Conservation (phyloP, 148 eudicot species). For the Cornus kousa region DNA sequence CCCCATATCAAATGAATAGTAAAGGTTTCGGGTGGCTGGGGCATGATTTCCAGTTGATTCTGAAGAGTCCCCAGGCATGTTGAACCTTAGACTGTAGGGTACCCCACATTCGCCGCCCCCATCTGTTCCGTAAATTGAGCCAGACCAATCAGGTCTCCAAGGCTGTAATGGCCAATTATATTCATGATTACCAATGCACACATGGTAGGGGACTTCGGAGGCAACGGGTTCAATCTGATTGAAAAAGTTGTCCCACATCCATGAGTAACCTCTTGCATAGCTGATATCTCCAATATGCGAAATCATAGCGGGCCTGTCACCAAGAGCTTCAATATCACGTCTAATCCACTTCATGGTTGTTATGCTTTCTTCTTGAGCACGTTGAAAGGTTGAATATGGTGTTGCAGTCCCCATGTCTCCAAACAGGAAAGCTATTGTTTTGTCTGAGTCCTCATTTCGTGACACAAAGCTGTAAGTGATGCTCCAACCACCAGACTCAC, state of each 20-base stretch:
- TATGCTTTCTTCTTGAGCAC: constrained; percentile 80
- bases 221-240: constrained; percentile 82
- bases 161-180: constrained; percentile 95
- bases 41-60: constrained; percentile 70
- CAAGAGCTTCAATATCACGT: constrained; percentile 81
- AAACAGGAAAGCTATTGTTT: constrained; percentile 79
- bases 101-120: constrained; percentile 99
- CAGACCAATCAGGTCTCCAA: constrained; percentile 93
- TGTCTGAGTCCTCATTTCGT: constrained; percentile 56
- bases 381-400: constrained; percentile 68
- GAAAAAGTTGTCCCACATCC: constrained; percentile 98
- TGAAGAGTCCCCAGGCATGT: constrained; percentile 97
- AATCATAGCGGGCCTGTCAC: constrained; percentile 75
- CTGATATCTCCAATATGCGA: constrained; percentile 97
- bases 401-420: constrained; percentile 99
- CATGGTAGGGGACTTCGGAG: constrained; percentile 76
- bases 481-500: constrained; percentile 92
- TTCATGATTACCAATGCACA: constrained; percentile 96
- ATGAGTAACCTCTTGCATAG: constrained; percentile 85
- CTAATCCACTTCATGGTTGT: constrained; percentile 87
- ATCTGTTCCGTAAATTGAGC: constrained; percentile 54
- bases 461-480: constrained; percentile 68
- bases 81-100: constrained; percentile 87
- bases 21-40: constrained; percentile 81
- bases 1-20: constrained; percentile 74